Base-by-base conservation (phyloP, 139 green algal species). In the Haematococcus lacustris region DNA sequence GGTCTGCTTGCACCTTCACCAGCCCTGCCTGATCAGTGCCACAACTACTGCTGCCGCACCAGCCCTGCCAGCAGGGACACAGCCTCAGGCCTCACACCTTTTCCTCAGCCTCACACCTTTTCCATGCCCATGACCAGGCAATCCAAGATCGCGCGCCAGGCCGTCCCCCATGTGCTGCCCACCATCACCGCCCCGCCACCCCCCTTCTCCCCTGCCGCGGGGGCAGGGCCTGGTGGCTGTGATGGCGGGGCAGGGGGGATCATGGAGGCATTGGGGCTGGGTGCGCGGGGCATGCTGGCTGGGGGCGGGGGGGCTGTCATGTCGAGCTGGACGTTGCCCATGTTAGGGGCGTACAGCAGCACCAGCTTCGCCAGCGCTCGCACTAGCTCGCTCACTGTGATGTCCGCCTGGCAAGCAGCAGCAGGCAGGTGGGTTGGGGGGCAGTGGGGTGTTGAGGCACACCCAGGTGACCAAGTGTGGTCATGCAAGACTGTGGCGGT, bases 301-400 rank as follows among this genome's bases (percentile, higher is more conserved):
- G 47, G 47, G 13, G 17, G 47, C 47, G 17, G 13, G 13, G 47
- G 47, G 17, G 21, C 21, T 59, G 47, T n/a, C n/a, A n/a, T n/a
- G n/a, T n/a, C n/a, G n/a, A n/a, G n/a, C n/a, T n/a, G n/a, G n/a
- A n/a, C 38, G 38, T 51, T 70, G 66, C n/a, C 66, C 53, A 74
- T 66, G 32, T 67, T 51, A 5, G 51, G 53, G 7, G 69, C 62
- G 43, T 87, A 79, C 7, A 86, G 76, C 70, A 91, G 82, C 67
- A 89, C 76, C 57, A 89, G 74, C 66, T 87, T 87, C 61, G 70
- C 78, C 32, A 88, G 61, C 2, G 81, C 75, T 0, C 84, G 74
- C 17, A 88, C 77, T 59, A 88, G 73, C 82, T 88, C 80, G 25
- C 70, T 57, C 38, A 85, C 76, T 5, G 75, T 85, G 32, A 79